Evolutionary conservation across 805 yeast genomes (phyloP).

Genomic region (Lachancea waltii): DNA sequence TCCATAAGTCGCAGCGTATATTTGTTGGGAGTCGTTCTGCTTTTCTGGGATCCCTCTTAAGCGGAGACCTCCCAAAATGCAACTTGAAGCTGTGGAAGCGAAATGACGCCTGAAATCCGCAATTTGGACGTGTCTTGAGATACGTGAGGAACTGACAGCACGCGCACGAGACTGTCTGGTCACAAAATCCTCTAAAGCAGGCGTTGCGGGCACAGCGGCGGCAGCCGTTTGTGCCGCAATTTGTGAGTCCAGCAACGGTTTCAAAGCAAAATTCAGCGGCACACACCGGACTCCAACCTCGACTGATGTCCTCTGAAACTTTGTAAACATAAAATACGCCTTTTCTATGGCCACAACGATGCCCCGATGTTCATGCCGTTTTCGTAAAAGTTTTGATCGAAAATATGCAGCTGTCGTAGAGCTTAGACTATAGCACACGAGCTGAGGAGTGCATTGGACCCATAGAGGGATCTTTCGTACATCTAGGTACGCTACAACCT

Average conservation of each 20-base stretch:
- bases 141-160: conserved; percentile 11
- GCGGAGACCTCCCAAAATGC: conserved; percentile 34
- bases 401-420: conserved; percentile 25
- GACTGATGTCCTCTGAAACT: background rate
- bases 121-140: conserved; percentile 17
- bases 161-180: conserved; percentile 18
- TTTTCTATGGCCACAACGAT: conserved; percentile 11
- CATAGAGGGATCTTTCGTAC: conserved; percentile 25
- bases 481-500: conserved; percentile 13
- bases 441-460: conserved; percentile 12
- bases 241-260: conserved; percentile 9
- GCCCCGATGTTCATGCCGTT: conserved; percentile 18
- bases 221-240: background rate
- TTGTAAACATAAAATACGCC: conserved; percentile 1
- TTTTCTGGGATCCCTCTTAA: conserved; percentile 30
- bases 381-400: conserved; percentile 18
- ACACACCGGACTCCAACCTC: conserved; percentile 7
- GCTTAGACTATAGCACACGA: conserved; percentile 23
- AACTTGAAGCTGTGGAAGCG: conserved; percentile 30
- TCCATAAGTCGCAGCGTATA: conserved; percentile 33
- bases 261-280: conserved; percentile 6
- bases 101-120: conserved; percentile 25
- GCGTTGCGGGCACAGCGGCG: background rate
- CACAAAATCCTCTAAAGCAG: conserved; percentile 8
- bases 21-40: conserved; percentile 28